Conservation (phyloP, 257 asterid genomes). For the Linderniella brevidens region DNA sequence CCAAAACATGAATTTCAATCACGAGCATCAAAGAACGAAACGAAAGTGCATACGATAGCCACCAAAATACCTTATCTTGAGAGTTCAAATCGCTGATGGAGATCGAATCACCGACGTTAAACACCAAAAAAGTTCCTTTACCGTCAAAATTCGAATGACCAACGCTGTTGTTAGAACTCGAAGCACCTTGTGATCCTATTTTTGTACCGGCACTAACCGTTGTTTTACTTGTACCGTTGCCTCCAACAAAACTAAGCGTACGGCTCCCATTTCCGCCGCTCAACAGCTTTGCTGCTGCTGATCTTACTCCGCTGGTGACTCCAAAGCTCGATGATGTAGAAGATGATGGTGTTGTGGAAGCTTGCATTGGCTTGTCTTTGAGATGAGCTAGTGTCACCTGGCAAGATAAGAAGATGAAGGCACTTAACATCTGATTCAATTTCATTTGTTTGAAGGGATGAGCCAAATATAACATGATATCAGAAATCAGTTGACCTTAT, state of each 20-base stretch:
- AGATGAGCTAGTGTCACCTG: conserved; percentile 90
- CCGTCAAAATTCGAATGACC: conserved; percentile 80
- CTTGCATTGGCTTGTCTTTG: conserved; percentile 72
- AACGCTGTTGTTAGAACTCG: conserved; percentile 44
- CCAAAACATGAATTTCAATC: not conserved
- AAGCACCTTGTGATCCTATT: conserved; percentile 75
- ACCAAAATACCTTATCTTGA: conserved; percentile 75
- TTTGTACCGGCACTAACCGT: conserved; percentile 41
- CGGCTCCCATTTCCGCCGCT: conserved; percentile 84
- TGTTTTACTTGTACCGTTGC: conserved; percentile 79
- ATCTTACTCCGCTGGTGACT: conserved; percentile 80
- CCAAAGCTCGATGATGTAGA: conserved; percentile 68
- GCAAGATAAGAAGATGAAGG: conserved; percentile 12
- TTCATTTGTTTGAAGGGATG: too few relatives aligned
- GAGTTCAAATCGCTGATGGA: conserved; percentile 87
- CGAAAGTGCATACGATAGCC: conserved; percentile 9
- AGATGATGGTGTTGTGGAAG: conserved; percentile 42
- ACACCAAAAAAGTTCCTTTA: conserved; percentile 85
- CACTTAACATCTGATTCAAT: conserved; percentile 5
- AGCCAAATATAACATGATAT: too few relatives aligned
- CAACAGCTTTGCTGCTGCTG: conserved; percentile 88
- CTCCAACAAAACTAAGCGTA: conserved; percentile 93
- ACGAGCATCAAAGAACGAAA: conserved; percentile 1
- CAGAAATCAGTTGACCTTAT: too few relatives aligned
- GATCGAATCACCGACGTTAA: conserved; percentile 87